These are phyloP conservation scores for Boletus rex-veris DNA, from an alignment of 768 basidiomycete species.

Conservation along the genomic window DNA sequence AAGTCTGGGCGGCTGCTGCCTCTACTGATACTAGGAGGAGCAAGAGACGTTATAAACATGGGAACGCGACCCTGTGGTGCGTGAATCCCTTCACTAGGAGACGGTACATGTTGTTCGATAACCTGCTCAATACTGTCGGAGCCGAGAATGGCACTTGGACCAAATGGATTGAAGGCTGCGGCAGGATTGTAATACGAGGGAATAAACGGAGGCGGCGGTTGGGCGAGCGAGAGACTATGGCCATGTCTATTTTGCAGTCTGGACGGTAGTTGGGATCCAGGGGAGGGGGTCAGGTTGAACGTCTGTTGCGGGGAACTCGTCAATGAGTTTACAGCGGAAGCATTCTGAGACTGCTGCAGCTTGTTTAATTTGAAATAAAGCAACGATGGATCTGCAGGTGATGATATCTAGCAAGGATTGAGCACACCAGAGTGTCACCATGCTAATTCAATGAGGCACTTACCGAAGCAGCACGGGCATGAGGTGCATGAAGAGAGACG, in stretches of 20 bases:
- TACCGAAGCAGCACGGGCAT: slow-evolving; percentile 82
- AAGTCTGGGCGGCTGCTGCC: slow-evolving; percentile 68
- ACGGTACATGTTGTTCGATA: slow-evolving; percentile 19
- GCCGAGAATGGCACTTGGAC: slow-evolving; percentile 50
- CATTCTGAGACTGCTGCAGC: slow-evolving; percentile 66
- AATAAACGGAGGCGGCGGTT: slow-evolving; percentile 40
- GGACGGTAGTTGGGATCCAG: slow-evolving; percentile 36
- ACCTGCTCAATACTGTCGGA: slow-evolving; percentile 43
- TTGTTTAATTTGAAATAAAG: slow-evolving; percentile 82
- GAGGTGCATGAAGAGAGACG: slow-evolving; percentile 65
- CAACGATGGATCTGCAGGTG: slow-evolving; percentile 83
- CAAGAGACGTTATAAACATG: slow-evolving; percentile 42
- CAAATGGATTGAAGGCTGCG: slow-evolving; percentile 62
- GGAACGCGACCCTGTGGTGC: slow-evolving; percentile 58
- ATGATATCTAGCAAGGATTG: slow-evolving; percentile 61
- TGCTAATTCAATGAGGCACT: slow-evolving; percentile 32
- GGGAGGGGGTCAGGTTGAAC: slow-evolving; percentile 52
- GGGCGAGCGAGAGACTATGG: slow-evolving; percentile 71
- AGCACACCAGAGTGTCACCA: slow-evolving; percentile 9
- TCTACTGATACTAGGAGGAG: slow-evolving; percentile 40
- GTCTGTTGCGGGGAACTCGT: slow-evolving; percentile 64
- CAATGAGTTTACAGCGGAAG: slow-evolving; percentile 49
- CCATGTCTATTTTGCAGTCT: slow-evolving; percentile 58
- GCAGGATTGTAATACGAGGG: slow-evolving; percentile 36
- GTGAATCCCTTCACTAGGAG: slow-evolving; percentile 36